Percentiles rank a stretch among this genome's conserved stretches.
These are phyloP conservation scores for Botrytis tulipae DNA, from an alignment of 2,329 filamentous ascomycete genomes.

Conservation along the genomic window DNA sequence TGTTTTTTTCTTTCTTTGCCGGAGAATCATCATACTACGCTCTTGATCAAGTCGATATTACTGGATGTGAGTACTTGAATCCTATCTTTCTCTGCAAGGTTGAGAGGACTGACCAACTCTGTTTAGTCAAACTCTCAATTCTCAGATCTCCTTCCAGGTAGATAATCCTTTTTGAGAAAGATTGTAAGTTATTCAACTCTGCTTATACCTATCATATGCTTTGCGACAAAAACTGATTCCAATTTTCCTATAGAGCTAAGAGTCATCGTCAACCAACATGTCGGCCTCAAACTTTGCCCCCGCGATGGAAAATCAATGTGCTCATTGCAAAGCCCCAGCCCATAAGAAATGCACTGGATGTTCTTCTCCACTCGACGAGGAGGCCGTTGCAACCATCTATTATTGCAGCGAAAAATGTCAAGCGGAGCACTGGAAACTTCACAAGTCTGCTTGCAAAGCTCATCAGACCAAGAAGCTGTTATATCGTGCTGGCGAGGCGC, in stretches of 20 bases:
- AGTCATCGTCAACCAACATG: not conserved
- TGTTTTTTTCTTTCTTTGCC: not conserved
- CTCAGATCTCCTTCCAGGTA: not conserved
- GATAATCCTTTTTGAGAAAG: accelerated
- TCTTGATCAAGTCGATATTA: not conserved
- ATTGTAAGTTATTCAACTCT: not conserved
- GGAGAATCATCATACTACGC: not conserved
- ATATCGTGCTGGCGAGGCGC: constrained; percentile 16
- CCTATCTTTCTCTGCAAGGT: not conserved
- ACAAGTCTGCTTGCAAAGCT: constrained; percentile 11
- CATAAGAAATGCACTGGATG: not conserved
- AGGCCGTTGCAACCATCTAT: not conserved
- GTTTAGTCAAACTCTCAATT: not conserved
- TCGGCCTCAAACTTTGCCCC: not conserved
- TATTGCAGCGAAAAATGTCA: constrained; percentile 21
- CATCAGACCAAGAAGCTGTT: not conserved
- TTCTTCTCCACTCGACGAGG: not conserved
- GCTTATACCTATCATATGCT: not conserved
- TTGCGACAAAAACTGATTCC: not conserved
- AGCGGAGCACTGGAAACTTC: not conserved
- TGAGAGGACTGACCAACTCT: not conserved
- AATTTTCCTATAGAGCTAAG: not conserved
- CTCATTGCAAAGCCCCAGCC: not conserved
- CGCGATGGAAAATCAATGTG: not conserved
- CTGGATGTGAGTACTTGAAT: not conserved